Base-by-base conservation (phyloP, 169 alveolate genomes). In the Plasmodium relictum region DNA sequence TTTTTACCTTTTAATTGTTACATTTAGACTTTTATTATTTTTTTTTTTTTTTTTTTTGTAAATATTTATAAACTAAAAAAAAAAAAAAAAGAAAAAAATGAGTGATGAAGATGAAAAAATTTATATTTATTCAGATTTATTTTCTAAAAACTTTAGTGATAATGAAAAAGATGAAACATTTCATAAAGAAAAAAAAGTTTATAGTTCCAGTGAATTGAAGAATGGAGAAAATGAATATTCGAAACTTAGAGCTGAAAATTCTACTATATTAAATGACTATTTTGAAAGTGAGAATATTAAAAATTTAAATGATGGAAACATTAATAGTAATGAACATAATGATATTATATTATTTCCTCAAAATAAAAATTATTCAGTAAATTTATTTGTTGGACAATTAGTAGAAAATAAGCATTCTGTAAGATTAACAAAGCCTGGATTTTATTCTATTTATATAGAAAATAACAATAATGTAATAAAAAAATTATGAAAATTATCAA, bases 181-280 rank as follows among this genome's bases (percentile, higher is more conserved):
- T 39, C 41, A 59, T 44, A 18, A 24, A 37, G 59, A 61, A 83
- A 78, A 78, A 48, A 48, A 76, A 63, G 44, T 10, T 22, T 26
- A 37, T 42, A 44, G 7, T 5, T 50, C 4, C 20, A 20, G 42
- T 9, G 83, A 44, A 14, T 9, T 56, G 31, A 37, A 65, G 16
- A 52, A 83, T 56, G 91, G 85, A 16, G 91, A 83, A 54, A 83
- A 83, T 69, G 91, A 83, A 54, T 83, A 83, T 61, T 45, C 71
- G 12, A 83, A 52, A 54, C 73, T 83, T 1, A 14, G 91, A 59
- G 91, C 91, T 1, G 73, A 83, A 48, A 83, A 22, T 37, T 83
- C 91, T 3, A 83, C 91, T 22, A 83, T 83, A n/a, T 61, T 83
- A 68, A 83, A 69, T 68, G 18, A 83, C 26, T 83, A 83, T 44